Percentiles rank a stretch among this genome's conserved stretches.
Evolutionary conservation across 495 filamentous ascomycete species (phyloP).

Genomic region (Podospora anserina): DNA sequence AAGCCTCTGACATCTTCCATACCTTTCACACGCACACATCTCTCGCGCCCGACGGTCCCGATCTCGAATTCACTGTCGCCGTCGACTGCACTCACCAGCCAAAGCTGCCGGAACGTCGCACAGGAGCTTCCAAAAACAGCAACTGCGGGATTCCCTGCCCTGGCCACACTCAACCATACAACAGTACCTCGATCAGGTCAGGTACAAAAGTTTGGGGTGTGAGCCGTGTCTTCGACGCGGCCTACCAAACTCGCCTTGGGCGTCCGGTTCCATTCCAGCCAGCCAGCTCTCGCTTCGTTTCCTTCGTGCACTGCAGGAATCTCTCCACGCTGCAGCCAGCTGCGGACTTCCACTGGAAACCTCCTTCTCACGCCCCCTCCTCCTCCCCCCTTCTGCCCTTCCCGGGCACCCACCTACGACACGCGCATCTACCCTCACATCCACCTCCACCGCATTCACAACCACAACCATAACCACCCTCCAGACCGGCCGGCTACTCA

Average conservation of each 20-base stretch:
- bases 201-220: slow-evolving; percentile 35
- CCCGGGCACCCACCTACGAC: not conserved
- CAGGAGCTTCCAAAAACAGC: slow-evolving; percentile 39
- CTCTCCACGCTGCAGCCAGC: slow-evolving; percentile 26
- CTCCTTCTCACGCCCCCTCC: slow-evolving; percentile 9
- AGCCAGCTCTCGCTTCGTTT: slow-evolving; percentile 31
- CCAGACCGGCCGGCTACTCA: not conserved
- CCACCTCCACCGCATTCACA: slow-evolving; percentile 12
- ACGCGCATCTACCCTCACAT: slow-evolving; percentile 11
- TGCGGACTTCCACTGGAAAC: slow-evolving; percentile 23
- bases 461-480: not conserved
- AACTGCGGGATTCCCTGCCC: slow-evolving; percentile 31
- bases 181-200: slow-evolving; percentile 32
- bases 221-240: slow-evolving; percentile 32
- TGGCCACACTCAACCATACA: slow-evolving; percentile 28
- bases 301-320: slow-evolving; percentile 35
- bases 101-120: slow-evolving; percentile 33
- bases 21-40: slow-evolving; percentile 18
- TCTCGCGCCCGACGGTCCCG: slow-evolving; percentile 26
- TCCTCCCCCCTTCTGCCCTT: not conserved
- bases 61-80: slow-evolving; percentile 28
- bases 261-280: slow-evolving; percentile 33
- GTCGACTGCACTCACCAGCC: slow-evolving; percentile 22
- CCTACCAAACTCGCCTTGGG: slow-evolving; percentile 29
- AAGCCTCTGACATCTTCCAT: slow-evolving; percentile 4